Evolutionary conservation across 176 grass and related monocot species (phyloP).

Genomic region (Carex kokanica): DNA sequence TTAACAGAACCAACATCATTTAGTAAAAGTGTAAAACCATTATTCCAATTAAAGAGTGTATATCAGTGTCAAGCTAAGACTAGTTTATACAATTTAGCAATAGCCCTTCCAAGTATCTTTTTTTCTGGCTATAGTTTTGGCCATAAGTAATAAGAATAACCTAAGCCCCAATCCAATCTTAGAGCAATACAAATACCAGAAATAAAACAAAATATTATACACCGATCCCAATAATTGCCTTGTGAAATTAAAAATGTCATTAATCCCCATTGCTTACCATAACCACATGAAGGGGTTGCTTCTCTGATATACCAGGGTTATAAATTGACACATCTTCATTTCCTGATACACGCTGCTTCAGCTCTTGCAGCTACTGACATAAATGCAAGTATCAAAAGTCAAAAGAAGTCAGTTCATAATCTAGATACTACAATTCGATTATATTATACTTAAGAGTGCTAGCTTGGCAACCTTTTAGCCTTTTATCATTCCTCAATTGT

Average conservation of each 20-base stretch:
- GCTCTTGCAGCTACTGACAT: constrained; percentile 97
- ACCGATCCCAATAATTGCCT: constrained; percentile 6
- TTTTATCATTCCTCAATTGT: not conserved
- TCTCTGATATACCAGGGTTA: constrained; percentile 94
- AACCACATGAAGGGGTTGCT: constrained; percentile 93
- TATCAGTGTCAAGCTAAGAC: not conserved
- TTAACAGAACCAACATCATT: not conserved
- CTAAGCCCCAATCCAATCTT: not conserved
- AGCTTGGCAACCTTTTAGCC: not conserved
- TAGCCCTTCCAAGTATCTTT: not conserved
- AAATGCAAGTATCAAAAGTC: constrained; percentile 45
- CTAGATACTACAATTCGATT: not conserved
- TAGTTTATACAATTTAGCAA: not conserved
- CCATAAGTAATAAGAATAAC: not conserved
- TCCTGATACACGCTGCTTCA: constrained; percentile 83
- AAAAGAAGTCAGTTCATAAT: constrained; percentile 11
- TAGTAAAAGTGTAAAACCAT: not conserved
- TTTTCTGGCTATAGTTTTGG: not conserved
- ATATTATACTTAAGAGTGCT: not conserved
- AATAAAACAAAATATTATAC: not conserved
- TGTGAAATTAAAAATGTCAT: not conserved
- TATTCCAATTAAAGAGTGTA: not conserved
- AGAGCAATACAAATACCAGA: not conserved
- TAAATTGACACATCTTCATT: constrained; percentile 70
- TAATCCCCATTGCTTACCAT: constrained; percentile 54